phyloP scores from a whole-genome alignment of 441 rosid species.

The Corymbia citriodora region DNA sequence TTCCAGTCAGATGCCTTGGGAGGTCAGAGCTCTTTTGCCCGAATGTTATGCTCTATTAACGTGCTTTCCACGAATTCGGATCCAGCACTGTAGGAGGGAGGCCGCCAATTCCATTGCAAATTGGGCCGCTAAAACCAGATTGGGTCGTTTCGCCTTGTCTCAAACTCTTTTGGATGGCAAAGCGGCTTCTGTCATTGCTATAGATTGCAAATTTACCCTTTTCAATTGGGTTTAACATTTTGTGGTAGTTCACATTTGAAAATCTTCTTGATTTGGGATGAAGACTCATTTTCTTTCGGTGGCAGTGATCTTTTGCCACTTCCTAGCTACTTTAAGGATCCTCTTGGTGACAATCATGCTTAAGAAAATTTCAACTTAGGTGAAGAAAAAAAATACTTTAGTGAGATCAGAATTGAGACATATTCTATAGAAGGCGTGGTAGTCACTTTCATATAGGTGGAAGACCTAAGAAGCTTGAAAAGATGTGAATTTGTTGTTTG shows the following conservation, averaged over 20 bases:
- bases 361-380: too few relatives aligned
- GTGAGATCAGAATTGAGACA: background rate
- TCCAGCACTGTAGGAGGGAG: too few relatives aligned
- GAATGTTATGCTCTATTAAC: too few relatives aligned
- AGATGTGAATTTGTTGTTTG: background rate
- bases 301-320: conserved; percentile 1
- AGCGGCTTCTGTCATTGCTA: conserved; percentile 11
- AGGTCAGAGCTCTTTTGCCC: too few relatives aligned
- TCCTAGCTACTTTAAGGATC: background rate
- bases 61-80: too few relatives aligned
- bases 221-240: background rate
- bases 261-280: background rate
- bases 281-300: background rate
- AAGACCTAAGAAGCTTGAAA: background rate
- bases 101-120: too few relatives aligned
- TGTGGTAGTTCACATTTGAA: background rate
- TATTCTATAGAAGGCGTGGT: background rate
- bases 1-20: too few relatives aligned
- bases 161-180: background rate
- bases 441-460: background rate
- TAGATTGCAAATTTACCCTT: conserved; percentile 37
- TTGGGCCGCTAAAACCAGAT: too few relatives aligned
- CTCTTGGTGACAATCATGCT: background rate
- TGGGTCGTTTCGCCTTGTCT: too few relatives aligned
- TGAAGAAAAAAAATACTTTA: background rate